Evolutionary conservation across 805 yeast species (phyloP).

Genomic region (Yarrowia yakushimensis): DNA sequence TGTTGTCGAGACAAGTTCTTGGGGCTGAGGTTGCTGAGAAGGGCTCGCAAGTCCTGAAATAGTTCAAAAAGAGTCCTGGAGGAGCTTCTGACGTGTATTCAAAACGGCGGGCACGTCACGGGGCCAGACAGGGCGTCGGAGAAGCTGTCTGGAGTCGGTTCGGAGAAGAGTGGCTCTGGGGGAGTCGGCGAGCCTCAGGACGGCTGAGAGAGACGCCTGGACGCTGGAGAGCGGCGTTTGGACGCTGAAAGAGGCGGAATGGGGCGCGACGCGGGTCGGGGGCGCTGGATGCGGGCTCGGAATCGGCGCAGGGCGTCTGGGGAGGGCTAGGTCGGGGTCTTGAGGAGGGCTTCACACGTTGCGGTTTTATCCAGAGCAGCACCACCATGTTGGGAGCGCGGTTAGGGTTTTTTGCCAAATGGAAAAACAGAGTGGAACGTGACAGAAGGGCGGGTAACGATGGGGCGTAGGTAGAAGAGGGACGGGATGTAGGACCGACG

Average conservation of each 20-base stretch:
- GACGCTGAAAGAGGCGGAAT: neutral
- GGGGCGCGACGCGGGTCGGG: neutral
- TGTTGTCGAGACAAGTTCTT: neutral
- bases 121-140: too few relatives aligned
- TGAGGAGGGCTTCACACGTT: slow-evolving; percentile 20
- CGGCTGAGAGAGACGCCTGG: neutral
- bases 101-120: neutral
- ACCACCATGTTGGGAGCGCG: slow-evolving; percentile 20
- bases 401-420: slow-evolving; percentile 23
- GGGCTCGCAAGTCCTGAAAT: too few relatives aligned
- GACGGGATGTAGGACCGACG: too few relatives aligned
- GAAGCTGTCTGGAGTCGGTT: too few relatives aligned
- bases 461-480: neutral
- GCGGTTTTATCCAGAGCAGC: slow-evolving; percentile 11
- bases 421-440: slow-evolving; percentile 22
- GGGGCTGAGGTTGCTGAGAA: neutral
- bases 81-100: neutral
- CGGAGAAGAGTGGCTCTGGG: too few relatives aligned
- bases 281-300: neutral
- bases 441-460: neutral
- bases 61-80: neutral
- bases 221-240: neutral
- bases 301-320: neutral
- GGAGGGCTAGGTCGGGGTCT: slow-evolving; percentile 9
- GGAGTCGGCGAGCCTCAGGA: too few relatives aligned